Evolutionary conservation across 2,329 filamentous ascomycete genomes (phyloP).

Genomic region (Tolypocladium sp.): DNA sequence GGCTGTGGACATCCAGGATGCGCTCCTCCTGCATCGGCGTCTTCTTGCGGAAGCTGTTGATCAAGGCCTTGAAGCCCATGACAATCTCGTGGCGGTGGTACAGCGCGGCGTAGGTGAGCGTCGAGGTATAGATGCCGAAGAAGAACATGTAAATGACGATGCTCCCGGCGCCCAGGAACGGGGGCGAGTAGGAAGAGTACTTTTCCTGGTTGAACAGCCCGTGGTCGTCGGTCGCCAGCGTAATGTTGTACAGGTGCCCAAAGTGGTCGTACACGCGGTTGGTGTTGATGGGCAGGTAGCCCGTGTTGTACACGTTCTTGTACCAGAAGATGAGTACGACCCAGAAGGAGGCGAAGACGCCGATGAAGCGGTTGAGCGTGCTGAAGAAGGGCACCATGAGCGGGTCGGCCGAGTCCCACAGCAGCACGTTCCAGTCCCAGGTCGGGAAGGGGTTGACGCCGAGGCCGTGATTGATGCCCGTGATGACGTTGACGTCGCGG

Average conservation of each 20-base stretch:
- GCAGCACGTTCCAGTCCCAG: constrained; percentile 38
- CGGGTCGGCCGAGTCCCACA: constrained; percentile 32
- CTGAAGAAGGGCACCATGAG: constrained; percentile 46
- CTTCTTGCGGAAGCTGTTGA: constrained; percentile 34
- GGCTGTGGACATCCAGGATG: constrained; percentile 36
- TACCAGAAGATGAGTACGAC: constrained; percentile 50
- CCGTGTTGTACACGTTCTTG: constrained; percentile 46
- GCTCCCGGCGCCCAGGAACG: constrained; percentile 40
- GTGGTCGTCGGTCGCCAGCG: constrained; percentile 27
- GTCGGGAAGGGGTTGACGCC: constrained; percentile 37
- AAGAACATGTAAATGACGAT: constrained; percentile 45
- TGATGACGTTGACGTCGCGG: constrained; percentile 30
- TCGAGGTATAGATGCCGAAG: constrained; percentile 45
- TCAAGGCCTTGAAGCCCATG: constrained; percentile 38
- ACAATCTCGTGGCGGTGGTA: constrained; percentile 43
- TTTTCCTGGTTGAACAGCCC: constrained; percentile 34
- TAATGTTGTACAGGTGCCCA: constrained; percentile 37
- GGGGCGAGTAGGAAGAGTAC: constrained; percentile 41
- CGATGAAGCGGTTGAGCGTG: constrained; percentile 53
- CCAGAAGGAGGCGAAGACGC: constrained; percentile 44
- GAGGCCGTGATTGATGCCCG: constrained; percentile 34
- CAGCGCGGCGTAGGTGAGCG: constrained; percentile 38
- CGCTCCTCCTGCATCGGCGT: constrained; percentile 22
- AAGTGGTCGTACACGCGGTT: constrained; percentile 42
- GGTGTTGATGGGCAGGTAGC: constrained; percentile 44